Percentiles rank a stretch among this genome's conserved stretches.
phyloP scores from a whole-genome alignment of 2,329 filamentous ascomycete genomes.

The Fusarium sp. region DNA sequence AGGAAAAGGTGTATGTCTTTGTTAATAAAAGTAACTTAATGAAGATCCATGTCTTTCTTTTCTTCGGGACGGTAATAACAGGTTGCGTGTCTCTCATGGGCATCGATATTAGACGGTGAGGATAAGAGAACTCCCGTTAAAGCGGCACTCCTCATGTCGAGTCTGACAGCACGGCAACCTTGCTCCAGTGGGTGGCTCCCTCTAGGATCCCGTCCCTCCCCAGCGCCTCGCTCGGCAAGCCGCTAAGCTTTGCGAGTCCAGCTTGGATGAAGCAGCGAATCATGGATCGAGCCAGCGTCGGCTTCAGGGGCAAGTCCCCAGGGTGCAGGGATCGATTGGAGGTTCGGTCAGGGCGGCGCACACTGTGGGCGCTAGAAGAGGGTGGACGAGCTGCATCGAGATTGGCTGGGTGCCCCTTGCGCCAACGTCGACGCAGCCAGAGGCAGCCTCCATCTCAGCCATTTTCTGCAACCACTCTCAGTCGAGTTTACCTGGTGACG shows the following conservation, averaged over 20 bases:
- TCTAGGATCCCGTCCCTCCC: conserved; percentile 28
- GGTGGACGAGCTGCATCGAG: conserved; percentile 33
- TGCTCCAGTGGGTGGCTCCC: neutral
- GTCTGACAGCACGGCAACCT: conserved; percentile 1
- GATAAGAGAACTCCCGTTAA: neutral
- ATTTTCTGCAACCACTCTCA: conserved; percentile 8
- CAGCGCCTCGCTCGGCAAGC: conserved; percentile 42
- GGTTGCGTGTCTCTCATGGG: neutral
- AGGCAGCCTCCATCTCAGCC: conserved; percentile 26
- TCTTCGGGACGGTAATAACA: neutral
- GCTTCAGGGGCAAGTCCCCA: conserved; percentile 40
- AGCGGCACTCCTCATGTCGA: neutral
- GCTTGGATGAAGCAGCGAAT: conserved; percentile 29
- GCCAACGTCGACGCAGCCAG: conserved; percentile 7
- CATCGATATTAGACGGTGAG: neutral
- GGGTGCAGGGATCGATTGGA: conserved; percentile 9
- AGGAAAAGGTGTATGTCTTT: neutral
- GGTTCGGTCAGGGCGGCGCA: conserved; percentile 15
- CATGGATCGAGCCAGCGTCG: conserved; percentile 23
- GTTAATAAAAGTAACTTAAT: neutral
- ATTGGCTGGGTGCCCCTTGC: conserved; percentile 37
- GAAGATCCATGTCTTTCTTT: neutral
- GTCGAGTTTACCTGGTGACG: neutral
- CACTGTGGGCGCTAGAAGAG: conserved; percentile 28
- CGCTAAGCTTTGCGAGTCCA: conserved; percentile 33